These are phyloP conservation scores for Penicillium soppii DNA, from an alignment of 495 filamentous ascomycete genomes.

Conservation along the genomic window DNA sequence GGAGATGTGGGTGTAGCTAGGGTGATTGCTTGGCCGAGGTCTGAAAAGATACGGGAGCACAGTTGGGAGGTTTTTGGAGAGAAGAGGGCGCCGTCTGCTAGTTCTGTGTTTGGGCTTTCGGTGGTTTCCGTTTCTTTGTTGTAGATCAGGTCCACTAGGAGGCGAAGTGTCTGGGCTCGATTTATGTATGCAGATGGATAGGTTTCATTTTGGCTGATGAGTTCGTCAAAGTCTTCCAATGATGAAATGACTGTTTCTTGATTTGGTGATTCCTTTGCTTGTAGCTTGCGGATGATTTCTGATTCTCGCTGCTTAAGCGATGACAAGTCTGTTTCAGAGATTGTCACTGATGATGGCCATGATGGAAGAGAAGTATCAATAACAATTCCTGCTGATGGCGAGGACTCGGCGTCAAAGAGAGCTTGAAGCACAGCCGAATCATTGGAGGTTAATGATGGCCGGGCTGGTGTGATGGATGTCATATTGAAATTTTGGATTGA, in stretches of 20 bases:
- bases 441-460: conserved; percentile 58
- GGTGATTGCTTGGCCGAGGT: conserved; percentile 65
- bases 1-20: conserved; percentile 58
- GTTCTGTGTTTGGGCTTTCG: conserved; percentile 2
- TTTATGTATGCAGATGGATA: conserved; percentile 80
- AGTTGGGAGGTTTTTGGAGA: conserved; percentile 13
- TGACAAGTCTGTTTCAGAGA: conserved; percentile 20
- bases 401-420: conserved; percentile 77
- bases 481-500: conserved; percentile 9
- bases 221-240: conserved; percentile 43
- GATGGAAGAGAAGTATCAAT: conserved; percentile 59
- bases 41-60: conserved; percentile 48
- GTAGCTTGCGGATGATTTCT: conserved; percentile 31
- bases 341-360: conserved; percentile 47
- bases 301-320: conserved; percentile 28
- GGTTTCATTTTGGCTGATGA: conserved; percentile 58
- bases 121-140: conserved; percentile 2
- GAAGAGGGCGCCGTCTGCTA: conserved; percentile 17
- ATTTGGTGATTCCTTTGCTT: conserved; percentile 13
- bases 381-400: conserved; percentile 51
- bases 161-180: conserved; percentile 67
- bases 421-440: conserved; percentile 72
- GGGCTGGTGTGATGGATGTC: conserved; percentile 42
- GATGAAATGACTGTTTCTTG: conserved; percentile 26
- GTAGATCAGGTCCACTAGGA: conserved; percentile 34